phyloP scores from a whole-genome alignment of 148 eudicot genomes.

The Amaranthus palmeri region DNA sequence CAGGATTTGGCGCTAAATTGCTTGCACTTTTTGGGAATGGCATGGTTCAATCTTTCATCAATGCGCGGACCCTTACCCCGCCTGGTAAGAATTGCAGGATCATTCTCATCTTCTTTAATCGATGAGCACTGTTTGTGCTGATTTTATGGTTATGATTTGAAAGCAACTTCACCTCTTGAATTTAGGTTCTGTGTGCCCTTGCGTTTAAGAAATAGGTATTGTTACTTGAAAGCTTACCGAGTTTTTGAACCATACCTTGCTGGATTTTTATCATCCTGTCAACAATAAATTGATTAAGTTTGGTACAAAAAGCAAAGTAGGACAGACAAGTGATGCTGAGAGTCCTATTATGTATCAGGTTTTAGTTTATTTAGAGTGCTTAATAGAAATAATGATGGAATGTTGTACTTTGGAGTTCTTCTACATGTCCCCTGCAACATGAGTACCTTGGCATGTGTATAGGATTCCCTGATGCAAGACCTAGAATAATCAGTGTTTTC shows the following conservation, averaged over 20 bases:
- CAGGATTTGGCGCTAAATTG: slow-evolving; percentile 99
- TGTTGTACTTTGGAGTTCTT: not conserved
- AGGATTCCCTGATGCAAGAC: not conserved
- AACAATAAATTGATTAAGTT: not conserved
- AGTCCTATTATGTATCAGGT: not conserved
- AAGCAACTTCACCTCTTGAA: no score
- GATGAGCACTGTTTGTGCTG: no score
- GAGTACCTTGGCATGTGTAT: not conserved
- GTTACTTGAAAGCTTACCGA: not conserved
- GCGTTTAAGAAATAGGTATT: not conserved
- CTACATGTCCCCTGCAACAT: not conserved
- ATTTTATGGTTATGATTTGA: no score
- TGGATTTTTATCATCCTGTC: not conserved
- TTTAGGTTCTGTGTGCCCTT: not conserved
- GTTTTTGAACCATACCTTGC: not conserved
- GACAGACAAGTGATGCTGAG: not conserved
- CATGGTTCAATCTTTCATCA: slow-evolving; percentile 90
- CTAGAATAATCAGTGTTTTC: not conserved
- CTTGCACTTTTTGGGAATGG: slow-evolving; percentile 95
- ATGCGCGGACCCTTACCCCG: slow-evolving; percentile 73
- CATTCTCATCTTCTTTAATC: not conserved
- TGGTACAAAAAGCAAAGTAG: no score
- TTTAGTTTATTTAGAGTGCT: not conserved
- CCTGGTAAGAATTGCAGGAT: slow-evolving; percentile 39
- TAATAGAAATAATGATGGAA: slow-evolving; percentile 4